Evolutionary conservation across 164 flowering plant species (phyloP).

Genomic region (Saururus chinensis): DNA sequence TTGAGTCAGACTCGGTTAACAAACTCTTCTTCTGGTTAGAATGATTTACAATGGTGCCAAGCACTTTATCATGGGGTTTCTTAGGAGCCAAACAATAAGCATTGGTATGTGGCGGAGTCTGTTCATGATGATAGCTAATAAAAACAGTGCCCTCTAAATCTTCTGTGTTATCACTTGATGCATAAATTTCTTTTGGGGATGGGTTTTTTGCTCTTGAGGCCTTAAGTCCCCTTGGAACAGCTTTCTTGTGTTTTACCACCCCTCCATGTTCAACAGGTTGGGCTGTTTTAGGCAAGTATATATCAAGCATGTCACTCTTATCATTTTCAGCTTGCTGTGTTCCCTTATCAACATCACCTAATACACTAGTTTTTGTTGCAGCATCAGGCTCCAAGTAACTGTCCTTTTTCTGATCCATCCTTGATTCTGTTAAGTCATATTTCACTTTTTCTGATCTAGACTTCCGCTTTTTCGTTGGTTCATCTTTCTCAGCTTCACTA

Average conservation of each 20-base stretch:
- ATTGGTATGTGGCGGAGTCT: not conserved
- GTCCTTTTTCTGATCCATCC: not conserved
- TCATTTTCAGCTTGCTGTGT: not conserved
- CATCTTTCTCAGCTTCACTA: not conserved
- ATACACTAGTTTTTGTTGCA: not conserved
- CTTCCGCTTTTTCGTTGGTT: not conserved
- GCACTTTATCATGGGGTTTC: not conserved
- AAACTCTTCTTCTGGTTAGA: not conserved
- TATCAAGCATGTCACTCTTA: not conserved
- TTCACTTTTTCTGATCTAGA: not conserved
- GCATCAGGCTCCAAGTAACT: not conserved
- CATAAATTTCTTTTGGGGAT: not conserved
- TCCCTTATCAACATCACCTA: not conserved
- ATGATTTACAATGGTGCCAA: not conserved
- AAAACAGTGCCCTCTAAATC: not conserved
- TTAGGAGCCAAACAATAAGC: not conserved
- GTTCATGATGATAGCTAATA: not conserved
- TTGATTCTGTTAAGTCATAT: not conserved
- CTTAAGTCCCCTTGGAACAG: not conserved
- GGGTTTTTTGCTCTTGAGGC: not conserved
- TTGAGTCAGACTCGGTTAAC: not conserved
- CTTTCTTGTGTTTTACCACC: not conserved
- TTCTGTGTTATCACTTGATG: not conserved
- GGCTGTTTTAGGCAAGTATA: not conserved
- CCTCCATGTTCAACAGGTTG: not conserved